phyloP scores from a whole-genome alignment of 2,329 filamentous ascomycete species.

The Apiospora saccharicola region DNA sequence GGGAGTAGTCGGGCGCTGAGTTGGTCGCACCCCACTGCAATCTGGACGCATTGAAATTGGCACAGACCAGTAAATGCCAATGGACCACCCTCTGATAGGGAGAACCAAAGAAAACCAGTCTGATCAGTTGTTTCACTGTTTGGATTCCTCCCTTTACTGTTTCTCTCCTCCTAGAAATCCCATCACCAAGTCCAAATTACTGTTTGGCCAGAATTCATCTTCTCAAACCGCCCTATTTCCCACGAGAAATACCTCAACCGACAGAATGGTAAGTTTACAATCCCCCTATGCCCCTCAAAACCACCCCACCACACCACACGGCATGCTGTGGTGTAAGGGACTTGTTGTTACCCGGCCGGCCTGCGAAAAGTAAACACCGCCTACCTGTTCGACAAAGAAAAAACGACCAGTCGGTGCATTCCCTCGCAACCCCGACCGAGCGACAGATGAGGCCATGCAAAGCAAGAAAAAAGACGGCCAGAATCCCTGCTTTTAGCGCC shows the following conservation, averaged over 20 bases:
- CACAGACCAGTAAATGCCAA: conserved; percentile 33
- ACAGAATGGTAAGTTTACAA: conserved; percentile 47
- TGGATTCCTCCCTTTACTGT: conserved; percentile 22
- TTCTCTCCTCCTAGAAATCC: conserved; percentile 37
- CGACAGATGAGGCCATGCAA: conserved; percentile 12
- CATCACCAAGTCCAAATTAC: conserved; percentile 35
- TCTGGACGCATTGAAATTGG: conserved; percentile 30
- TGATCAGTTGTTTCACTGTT: conserved; percentile 26
- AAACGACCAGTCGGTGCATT: conserved; percentile 6
- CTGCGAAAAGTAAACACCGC: conserved; percentile 17
- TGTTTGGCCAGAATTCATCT: conserved; percentile 25
- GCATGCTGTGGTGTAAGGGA: not conserved
- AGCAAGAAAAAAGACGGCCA: conserved; percentile 14
- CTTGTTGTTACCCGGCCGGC: conserved; percentile 18
- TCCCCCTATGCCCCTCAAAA: not conserved
- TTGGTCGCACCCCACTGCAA: conserved; percentile 11
- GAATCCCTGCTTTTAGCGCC: conserved; percentile 23
- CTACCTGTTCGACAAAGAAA: conserved; percentile 9
- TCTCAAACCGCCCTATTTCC: conserved; percentile 10
- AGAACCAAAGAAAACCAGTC: conserved; percentile 23
- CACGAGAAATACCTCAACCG: conserved; percentile 27
- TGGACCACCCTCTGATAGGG: conserved; percentile 21
- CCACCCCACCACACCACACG: conserved; percentile 7
- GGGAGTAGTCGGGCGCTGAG: conserved; percentile 14
- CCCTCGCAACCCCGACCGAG: conserved; percentile 23